These are phyloP conservation scores for Dendrobium huoshanense DNA, from an alignment of 106 monocot genomes.

Conservation along the genomic window DNA sequence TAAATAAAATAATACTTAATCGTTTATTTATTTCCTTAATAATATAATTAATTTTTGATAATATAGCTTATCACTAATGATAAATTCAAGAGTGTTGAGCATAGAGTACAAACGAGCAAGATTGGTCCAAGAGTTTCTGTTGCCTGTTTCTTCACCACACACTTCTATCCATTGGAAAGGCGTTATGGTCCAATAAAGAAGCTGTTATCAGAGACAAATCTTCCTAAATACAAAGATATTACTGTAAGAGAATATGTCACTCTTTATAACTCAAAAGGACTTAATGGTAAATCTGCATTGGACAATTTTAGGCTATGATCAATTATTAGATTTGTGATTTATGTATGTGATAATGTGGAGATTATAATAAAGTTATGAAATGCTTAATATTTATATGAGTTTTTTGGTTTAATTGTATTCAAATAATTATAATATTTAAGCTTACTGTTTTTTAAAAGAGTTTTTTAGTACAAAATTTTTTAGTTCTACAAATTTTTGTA, in stretches of 20 bases:
- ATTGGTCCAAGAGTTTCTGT: slow-evolving; percentile 34
- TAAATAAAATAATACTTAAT: no score
- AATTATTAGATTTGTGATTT: no score
- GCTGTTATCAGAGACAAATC: slow-evolving; percentile 16
- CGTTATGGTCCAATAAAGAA: slow-evolving; percentile 40
- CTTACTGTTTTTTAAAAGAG: no score
- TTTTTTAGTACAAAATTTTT: no score
- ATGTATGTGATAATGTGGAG: not conserved
- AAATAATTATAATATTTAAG: no score
- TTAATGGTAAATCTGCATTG: slow-evolving; percentile 26
- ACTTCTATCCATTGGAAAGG: slow-evolving; percentile 3
- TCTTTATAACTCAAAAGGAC: slow-evolving; percentile 30
- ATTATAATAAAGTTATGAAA: not conserved
- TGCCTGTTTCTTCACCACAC: slow-evolving; percentile 35
- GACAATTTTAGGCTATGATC: slow-evolving; percentile 22
- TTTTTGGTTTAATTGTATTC: no score
- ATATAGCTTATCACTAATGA: slow-evolving; percentile 45
- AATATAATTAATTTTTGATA: not conserved
- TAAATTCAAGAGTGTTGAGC: slow-evolving; percentile 51
- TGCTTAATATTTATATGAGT: no score
- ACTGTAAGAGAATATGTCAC: slow-evolving; percentile 19
- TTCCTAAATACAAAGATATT: slow-evolving; percentile 24
- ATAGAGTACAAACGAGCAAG: slow-evolving; percentile 33
- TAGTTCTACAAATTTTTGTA: no score
- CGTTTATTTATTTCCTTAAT: no score